These are phyloP conservation scores for Tetratostichococcus sp. DNA, from an alignment of 139 green algal species.

Conservation along the genomic window DNA sequence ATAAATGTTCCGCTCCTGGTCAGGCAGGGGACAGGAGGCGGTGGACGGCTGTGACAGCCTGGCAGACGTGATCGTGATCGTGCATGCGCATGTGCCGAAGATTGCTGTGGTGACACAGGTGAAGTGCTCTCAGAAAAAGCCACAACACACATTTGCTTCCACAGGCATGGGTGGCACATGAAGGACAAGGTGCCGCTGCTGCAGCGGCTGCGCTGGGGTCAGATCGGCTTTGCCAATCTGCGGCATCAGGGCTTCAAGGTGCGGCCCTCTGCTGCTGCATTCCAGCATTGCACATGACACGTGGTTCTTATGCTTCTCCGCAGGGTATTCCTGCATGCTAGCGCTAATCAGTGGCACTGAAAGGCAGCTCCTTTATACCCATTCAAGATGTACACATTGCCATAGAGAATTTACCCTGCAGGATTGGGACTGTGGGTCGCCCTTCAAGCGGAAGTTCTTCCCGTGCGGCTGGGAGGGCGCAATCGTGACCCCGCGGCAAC, in stretches of 20 bases:
- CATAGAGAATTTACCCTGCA: too few relatives aligned
- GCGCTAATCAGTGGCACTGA: too few relatives aligned
- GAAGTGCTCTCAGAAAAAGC: neutral
- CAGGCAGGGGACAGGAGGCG: too few relatives aligned
- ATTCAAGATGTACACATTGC: too few relatives aligned
- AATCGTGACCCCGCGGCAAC: neutral
- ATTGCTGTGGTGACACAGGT: neutral
- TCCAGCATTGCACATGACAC: too few relatives aligned
- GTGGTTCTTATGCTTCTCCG: too few relatives aligned
- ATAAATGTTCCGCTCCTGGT: too few relatives aligned
- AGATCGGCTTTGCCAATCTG: conserved; percentile 10
- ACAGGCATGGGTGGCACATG: neutral
- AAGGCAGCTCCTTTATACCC: too few relatives aligned
- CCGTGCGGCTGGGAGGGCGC: neutral
- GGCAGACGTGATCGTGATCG: conserved; percentile 6
- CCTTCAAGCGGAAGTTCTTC: neutral
- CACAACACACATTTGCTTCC: too few relatives aligned
- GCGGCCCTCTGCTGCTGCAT: too few relatives aligned
- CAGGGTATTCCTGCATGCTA: too few relatives aligned
- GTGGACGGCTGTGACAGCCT: conserved; percentile 12
- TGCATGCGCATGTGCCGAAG: conserved; percentile 10
- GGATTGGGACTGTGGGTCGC: neutral
- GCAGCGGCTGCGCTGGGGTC: conserved; percentile 7
- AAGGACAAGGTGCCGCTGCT: neutral
- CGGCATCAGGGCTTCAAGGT: conserved; percentile 3